Evolutionary conservation across 768 basidiomycete genomes (phyloP).

Genomic region (Albatrellus ellisii): DNA sequence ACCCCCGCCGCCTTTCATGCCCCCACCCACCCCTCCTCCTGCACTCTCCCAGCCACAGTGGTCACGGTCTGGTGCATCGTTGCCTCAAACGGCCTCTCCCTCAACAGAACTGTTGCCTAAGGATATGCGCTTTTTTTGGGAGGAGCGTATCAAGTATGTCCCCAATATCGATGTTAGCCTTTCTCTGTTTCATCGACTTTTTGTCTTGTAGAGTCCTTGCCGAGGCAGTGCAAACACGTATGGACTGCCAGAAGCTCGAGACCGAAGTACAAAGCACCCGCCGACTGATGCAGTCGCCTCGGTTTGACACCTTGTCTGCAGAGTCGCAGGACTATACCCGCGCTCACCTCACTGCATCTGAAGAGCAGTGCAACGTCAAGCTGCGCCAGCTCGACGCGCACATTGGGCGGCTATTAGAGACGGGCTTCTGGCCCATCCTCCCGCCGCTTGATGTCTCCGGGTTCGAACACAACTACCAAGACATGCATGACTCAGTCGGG

Average conservation of each 20-base stretch:
- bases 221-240: slow-evolving; percentile 9
- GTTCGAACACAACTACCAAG: slow-evolving; percentile 13
- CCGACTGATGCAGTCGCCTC: slow-evolving; percentile 14
- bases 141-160: neutral
- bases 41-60: neutral
- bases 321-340: slow-evolving; percentile 16
- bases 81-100: neutral
- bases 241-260: slow-evolving; percentile 7
- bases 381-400: slow-evolving; percentile 21
- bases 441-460: slow-evolving; percentile 15
- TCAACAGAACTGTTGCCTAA: neutral
- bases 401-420: slow-evolving; percentile 20
- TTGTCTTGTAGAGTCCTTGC: slow-evolving; percentile 22
- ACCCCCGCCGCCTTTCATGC: neutral
- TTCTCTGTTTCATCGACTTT: neutral
- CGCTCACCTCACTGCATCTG: slow-evolving; percentile 15
- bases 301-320: slow-evolving; percentile 16
- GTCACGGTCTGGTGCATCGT: neutral
- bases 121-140: neutral
- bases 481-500: slow-evolving; percentile 19
- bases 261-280: slow-evolving; percentile 12
- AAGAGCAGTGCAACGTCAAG: slow-evolving; percentile 19
- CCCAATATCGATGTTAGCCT: neutral
- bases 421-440: slow-evolving; percentile 29
- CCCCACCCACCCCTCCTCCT: neutral